Conservation (phyloP, 2,329 filamentous ascomycete species). For the Sphaerostilbella broomeana region DNA sequence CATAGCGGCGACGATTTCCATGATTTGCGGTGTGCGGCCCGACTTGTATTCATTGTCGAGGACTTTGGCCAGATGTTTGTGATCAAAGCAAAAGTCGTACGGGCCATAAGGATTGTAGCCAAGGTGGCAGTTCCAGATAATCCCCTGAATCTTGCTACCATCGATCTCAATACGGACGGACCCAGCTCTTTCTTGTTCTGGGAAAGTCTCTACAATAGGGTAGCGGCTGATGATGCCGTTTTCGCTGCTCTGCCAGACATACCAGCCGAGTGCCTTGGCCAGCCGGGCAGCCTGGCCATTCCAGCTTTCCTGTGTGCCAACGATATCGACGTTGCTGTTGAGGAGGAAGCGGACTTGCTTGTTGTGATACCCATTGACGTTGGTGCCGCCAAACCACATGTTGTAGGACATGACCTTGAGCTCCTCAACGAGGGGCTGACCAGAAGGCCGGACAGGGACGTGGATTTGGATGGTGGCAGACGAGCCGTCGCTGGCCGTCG, state of each 20-base stretch:
- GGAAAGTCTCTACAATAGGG: slow-evolving; percentile 28
- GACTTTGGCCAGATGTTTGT: slow-evolving; percentile 27
- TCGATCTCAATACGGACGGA: slow-evolving; percentile 31
- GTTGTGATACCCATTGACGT: slow-evolving; percentile 30
- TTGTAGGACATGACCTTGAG: slow-evolving; percentile 34
- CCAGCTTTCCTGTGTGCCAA: slow-evolving; percentile 32
- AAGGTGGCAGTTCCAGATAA: slow-evolving; percentile 32
- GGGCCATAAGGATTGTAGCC: slow-evolving; percentile 36
- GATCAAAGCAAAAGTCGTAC: slow-evolving; percentile 36
- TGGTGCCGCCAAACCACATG: slow-evolving; percentile 33
- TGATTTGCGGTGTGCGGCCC: slow-evolving; percentile 33
- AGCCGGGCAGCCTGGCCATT: slow-evolving; percentile 27
- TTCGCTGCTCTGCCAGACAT: slow-evolving; percentile 28
- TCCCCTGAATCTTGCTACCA: slow-evolving; percentile 23
- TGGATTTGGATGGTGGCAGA: slow-evolving; percentile 22
- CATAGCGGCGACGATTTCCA: slow-evolving; percentile 29
- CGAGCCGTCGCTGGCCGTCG: slow-evolving; percentile 21
- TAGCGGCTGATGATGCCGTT: slow-evolving; percentile 33
- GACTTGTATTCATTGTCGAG: slow-evolving; percentile 30
- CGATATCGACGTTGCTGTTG: slow-evolving; percentile 27
- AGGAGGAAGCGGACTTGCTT: slow-evolving; percentile 34
- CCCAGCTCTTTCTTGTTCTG: slow-evolving; percentile 22
- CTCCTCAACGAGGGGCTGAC: slow-evolving; percentile 25
- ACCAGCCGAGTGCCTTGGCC: slow-evolving; percentile 34
- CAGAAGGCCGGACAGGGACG: slow-evolving; percentile 26